These are phyloP conservation scores for Camellia oleifera DNA, from an alignment of 179 eudicot species.

Conservation along the genomic window DNA sequence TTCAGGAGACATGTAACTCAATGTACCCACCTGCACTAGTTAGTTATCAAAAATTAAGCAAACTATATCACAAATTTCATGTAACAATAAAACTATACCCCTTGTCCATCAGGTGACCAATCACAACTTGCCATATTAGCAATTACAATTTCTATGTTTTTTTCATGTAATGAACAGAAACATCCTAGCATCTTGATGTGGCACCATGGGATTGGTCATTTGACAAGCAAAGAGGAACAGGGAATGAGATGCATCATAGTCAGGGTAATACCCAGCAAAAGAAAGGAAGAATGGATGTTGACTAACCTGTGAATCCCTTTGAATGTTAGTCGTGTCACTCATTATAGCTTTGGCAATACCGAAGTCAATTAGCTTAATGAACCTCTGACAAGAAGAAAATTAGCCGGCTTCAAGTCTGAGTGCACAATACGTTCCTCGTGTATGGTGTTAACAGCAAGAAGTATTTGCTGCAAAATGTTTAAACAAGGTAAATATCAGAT, in stretches of 20 bases:
- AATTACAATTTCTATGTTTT: neutral
- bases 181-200: neutral
- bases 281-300: neutral
- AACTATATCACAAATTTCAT: neutral
- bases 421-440: slow-evolving; percentile 98
- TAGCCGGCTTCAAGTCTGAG: slow-evolving; percentile 94
- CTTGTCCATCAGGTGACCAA: slow-evolving; percentile 12
- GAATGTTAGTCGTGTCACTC: slow-evolving; percentile 98
- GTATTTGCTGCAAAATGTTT: slow-evolving; percentile 87
- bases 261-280: neutral
- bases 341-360: slow-evolving; percentile 98
- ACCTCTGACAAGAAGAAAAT: slow-evolving; percentile 95
- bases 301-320: slow-evolving; percentile 90
- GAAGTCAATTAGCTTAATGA: slow-evolving; percentile 90
- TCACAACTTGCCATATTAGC: neutral
- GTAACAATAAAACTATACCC: neutral
- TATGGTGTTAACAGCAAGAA: slow-evolving; percentile 81
- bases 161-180: neutral
- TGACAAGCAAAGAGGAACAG: neutral
- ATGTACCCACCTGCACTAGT: slow-evolving; percentile 81
- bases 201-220: neutral
- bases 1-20: slow-evolving; percentile 98
- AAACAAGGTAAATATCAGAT: slow-evolving; percentile 22
- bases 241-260: neutral
- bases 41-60: slow-evolving; percentile 5